A percentile compares a stretch with the other conserved stretches of the same genome.
phyloP scores from a whole-genome alignment of 1,284 basidiomycete species.

The Puccinia brachypodii region DNA sequence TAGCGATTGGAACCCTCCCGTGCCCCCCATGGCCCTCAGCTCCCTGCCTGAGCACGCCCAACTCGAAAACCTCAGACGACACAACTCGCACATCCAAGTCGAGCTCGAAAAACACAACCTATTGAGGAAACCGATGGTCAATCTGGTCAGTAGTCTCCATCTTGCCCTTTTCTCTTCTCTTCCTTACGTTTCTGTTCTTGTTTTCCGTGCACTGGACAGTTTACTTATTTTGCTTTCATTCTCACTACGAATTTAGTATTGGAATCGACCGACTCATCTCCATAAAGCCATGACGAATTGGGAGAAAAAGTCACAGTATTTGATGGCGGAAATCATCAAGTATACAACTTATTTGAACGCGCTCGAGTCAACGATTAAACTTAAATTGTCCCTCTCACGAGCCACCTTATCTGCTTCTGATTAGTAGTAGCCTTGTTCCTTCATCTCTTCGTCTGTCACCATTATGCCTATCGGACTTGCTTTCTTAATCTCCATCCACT shows the following conservation, averaged over 20 bases:
- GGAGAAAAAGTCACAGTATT: constrained; percentile 83
- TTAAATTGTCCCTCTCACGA: constrained; percentile 21
- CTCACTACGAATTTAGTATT: constrained; percentile 65
- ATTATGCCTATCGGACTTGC: too few relatives aligned
- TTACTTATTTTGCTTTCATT: not conserved
- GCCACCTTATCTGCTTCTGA: not conserved
- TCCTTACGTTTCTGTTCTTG: not conserved
- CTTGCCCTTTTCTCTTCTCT: constrained; percentile 6
- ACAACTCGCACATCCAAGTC: constrained; percentile 71
- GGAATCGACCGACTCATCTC: constrained; percentile 71
- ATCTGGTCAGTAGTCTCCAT: constrained; percentile 64
- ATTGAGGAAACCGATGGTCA: constrained; percentile 76
- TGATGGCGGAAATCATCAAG: constrained; percentile 88
- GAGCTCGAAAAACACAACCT: constrained; percentile 82
- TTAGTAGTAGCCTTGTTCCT: not conserved
- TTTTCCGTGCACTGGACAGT: not conserved
- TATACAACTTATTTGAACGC: constrained; percentile 94
- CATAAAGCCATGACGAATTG: constrained; percentile 81
- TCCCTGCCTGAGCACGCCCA: constrained; percentile 88
- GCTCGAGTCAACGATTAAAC: constrained; percentile 70
- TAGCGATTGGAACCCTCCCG: constrained; percentile 90
- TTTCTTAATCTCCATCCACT: too few relatives aligned
- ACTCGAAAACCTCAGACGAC: constrained; percentile 76
- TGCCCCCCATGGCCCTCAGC: constrained; percentile 77
- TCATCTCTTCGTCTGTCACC: not conserved